Evolutionary conservation across 176 grass and related monocot genomes (phyloP), one percentile per base, ranked within the genome.

Genomic region (Puya raimondii): DNA sequence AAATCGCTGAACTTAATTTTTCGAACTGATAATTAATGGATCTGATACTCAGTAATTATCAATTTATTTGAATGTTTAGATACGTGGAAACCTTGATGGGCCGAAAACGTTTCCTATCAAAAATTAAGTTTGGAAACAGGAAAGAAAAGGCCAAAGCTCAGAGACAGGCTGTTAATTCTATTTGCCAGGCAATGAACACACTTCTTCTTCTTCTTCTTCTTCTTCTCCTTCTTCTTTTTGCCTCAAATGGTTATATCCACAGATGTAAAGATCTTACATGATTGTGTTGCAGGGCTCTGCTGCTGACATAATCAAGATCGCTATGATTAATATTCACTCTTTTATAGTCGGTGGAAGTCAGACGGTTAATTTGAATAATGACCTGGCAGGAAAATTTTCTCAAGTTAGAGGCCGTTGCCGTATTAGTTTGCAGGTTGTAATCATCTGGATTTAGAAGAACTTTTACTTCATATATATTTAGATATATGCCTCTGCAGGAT

Each of bases 131-230:
- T 26, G 84, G 82, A 69, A 92, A 84, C 63, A 80, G 74, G 79
- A 88, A 81, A 71, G 86, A 92, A 74, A 97, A 92, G 72, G 86
- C 93, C 74, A 90, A 97, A 83, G 93, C 93, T 85, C 93, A 97
- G 69, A 97, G 93, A 78, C 89, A 92, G 80, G 84, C 93, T 69
- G 84, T 97, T 22, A 97, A 97, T 80, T 97, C 93, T 76, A 97
- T 97, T 76, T 97, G 93, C 71, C 89, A 97, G 84, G 93, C 92
- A 84, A 83, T 23, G 20, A 23, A 9, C 33, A 8, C 48, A 47
- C 22, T 9, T 17, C 12, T 33, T 68, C 21, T 48, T 69, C 15
- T 57, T 23, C 7, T 76, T 63, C n/a, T 64, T 17, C 53, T 42
- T 17, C 12, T 33, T 68, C 21, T 48, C 65, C 15, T 57, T 23